Evolutionary conservation across 208 protist species (phyloP), one percentile per base, ranked within the genome.

Genomic region (Leishmania gerbilli): DNA sequence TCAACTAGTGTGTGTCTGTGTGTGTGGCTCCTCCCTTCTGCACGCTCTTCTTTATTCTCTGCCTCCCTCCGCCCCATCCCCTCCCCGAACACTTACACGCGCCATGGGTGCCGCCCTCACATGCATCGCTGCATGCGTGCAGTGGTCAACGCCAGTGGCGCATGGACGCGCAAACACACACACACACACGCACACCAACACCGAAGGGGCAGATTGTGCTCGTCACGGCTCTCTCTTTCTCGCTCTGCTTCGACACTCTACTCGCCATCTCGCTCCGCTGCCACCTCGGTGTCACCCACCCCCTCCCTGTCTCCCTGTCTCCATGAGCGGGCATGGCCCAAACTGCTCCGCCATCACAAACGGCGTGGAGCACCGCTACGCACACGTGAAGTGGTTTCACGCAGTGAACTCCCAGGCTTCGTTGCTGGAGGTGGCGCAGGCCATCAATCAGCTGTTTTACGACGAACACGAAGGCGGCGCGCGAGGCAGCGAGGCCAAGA

Each of bases 381-480:
- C 51, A 51, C 40, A 62, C 62, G 80, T 67, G 5, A 72, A 51
- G 37, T 89, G 87, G 87, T 82, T 77, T 51, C 89, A 90, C 62
- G 86, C 87, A 3, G 83, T 88, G 31, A 92, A 90, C 81, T 75
- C 82, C 0, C 51, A 77, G 55, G 53, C 31, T 53, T 47, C 77
- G 34, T 62, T 89, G 67, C 49, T 60, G 11, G 68, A 71, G 3
- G 76, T 64, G 0, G 40, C 67, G 17, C 58, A 74, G 24, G 65
- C 56, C 3, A 74, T 85, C 58, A 72, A 64, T 4, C 58, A 47
- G 15, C 13, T 58, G 1, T 42, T 37, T 55, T 69, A 62, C 67
- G 83, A 13, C 24, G 9, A 9, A 8, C 45, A 24, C 4, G 21
- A 74, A 17, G 62, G 51, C 45, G 3, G 27, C 0, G 17, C 24